These are phyloP conservation scores for Yamadazyma buinensis DNA, from an alignment of 1,139 yeast genomes.

Conservation along the genomic window DNA sequence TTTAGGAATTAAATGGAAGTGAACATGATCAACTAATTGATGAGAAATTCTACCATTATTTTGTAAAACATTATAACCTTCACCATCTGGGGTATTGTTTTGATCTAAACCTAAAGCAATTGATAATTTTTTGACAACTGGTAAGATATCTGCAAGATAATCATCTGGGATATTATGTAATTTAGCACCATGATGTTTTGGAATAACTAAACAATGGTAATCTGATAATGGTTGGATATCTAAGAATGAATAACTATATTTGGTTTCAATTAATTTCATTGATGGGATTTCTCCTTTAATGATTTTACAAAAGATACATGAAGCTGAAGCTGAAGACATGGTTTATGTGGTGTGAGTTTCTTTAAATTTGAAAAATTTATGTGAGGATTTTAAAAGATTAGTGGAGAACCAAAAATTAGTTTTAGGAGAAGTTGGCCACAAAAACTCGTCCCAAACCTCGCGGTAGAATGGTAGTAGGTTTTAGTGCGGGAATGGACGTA, in stretches of 20 bases:
- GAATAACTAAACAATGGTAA: slow-evolving; percentile 86
- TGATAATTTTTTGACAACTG: slow-evolving; percentile 82
- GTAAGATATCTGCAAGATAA: slow-evolving; percentile 75
- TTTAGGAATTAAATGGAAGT: slow-evolving; percentile 94
- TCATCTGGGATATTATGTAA: slow-evolving; percentile 92
- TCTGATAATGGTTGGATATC: slow-evolving; percentile 90
- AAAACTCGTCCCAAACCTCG: too few species aligned
- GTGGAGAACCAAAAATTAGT: too few species aligned
- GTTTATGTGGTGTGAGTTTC: too few species aligned
- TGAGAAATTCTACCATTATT: slow-evolving; percentile 94
- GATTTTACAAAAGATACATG: slow-evolving; percentile 89
- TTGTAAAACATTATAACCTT: slow-evolving; percentile 84
- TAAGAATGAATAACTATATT: slow-evolving; percentile 73
- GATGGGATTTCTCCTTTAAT: slow-evolving; percentile 94
- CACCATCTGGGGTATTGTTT: slow-evolving; percentile 59
- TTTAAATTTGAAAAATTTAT: too few species aligned
- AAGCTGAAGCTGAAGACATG: slow-evolving; percentile 6
- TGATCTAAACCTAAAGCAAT: slow-evolving; percentile 61
- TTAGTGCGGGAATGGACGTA: too few species aligned
- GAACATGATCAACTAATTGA: slow-evolving; percentile 93
- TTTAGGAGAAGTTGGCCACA: too few species aligned
- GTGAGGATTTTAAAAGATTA: too few species aligned
- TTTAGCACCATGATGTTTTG: slow-evolving; percentile 89
- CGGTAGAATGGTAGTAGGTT: too few species aligned
- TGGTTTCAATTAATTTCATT: slow-evolving; percentile 79